Evolutionary conservation across 495 filamentous ascomycete genomes (phyloP), one percentile per base, ranked within the genome.

Genomic region (Daldinia bambusicola): DNA sequence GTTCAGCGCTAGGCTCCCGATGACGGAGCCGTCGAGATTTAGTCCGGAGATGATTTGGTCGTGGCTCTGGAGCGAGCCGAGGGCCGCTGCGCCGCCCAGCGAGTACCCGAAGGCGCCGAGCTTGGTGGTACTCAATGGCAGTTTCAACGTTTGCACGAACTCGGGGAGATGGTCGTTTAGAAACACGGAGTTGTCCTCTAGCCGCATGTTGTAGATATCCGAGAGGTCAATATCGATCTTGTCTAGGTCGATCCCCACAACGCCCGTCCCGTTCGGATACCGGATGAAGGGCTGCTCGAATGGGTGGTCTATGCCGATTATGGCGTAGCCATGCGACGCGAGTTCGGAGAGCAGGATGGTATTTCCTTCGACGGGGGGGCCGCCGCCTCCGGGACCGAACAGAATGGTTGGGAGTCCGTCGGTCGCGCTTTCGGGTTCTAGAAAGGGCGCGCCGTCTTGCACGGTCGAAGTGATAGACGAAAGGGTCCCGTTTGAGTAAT

Each of bases 101-200:
- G 86, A 87, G 48, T 87, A 85, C 0, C 86, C 85, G 14, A 83
- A 74, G 26, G 82, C 74, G 22, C 77, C 80, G n/a, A 82, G 66
- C 5, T 75, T 65, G n/a, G 69, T 63, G 6, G 74, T 75, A 36
- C 71, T 70, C 36, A 82, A 48, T 18, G 75, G 74, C 12, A 61
- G 26, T 0, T 57, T 43, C 14, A 72, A 48, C 31, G 64, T 22
- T 4, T 26, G 22, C 6, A 57, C 68, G 2, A 69, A 52, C 5
- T 59, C 31, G 1, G 62, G 34, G 52, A 76, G 56, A 18, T 60
- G 56, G 10, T 20, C 22, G 20, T 63, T n/a, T 34, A 76, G 26
- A 37, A 76, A 74, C 8, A 32, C 72, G 0, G 62, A 34, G 34
- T 72, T 76, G 32, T 74, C 74, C 3, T 58, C 63, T 0, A 74